Evolutionary conservation across 1,139 yeast species (phyloP), one percentile per base, ranked within the genome.

Genomic region (Candida sojae): DNA sequence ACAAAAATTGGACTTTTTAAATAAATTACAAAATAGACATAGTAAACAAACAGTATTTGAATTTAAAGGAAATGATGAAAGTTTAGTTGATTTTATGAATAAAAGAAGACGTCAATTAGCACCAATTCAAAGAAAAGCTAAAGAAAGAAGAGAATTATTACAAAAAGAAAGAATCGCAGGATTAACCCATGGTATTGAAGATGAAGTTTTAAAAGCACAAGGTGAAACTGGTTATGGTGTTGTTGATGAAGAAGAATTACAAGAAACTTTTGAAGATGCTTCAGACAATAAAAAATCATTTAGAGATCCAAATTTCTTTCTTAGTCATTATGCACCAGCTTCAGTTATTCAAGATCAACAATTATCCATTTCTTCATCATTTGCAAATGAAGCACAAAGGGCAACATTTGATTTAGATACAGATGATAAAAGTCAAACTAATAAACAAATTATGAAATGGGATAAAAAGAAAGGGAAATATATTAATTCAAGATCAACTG

Each of bases 31-130:
- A 47, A 80, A 88, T 57, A 76, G 97, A 60, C 66, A 77, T 46
- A 72, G 81, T 43, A 86, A 88, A 60, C 98, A 93, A 63, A 95
- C 99, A 0, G 97, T 95, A 7, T 95, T 95, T 65, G 99, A 95
- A 66, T 86, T 90, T 67, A 82, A 83, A 57, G 80, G 79, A 46
- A 75, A 73, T 35, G 92, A 86, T 54, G 88, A 88, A 55, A 84
- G 83, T 53, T 70, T 91, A 61, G 88, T 89, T 35, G 86, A 85
- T 46, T 76, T 93, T 60, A 93, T 95, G 99, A 79, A 85, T 55
- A 83, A 82, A 53, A 79, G 99, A 73, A 79, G 99, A 66, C 77
- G 77, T 53, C 97, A 92, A 63, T 77, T 95, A 51, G 97, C 96
- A 0, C 96, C 96, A 6, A 82, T 92, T 46, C 96, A 91, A 65